Evolutionary conservation across 306 rosid species (phyloP), one percentile per base, ranked within the genome.

Genomic region (Luffa acutangula): DNA sequence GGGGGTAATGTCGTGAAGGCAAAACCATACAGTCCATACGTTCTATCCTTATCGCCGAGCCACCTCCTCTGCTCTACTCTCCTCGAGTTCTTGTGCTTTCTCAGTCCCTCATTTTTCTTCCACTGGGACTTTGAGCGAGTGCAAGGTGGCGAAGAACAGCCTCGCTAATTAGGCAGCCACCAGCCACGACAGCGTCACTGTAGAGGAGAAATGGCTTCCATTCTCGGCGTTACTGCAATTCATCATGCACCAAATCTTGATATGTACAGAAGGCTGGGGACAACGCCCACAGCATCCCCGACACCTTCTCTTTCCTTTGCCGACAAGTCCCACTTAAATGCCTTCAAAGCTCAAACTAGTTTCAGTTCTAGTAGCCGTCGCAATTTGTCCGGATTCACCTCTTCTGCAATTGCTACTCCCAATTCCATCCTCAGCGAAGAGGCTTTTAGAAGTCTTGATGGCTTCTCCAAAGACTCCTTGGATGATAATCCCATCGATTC

Each of bases 371-470:
- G 37, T 42, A 42, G 18, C 42, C 84, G 73, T 11, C 80, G 75
- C 76, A 56, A 69, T 62, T 83, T 73, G 57, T 53, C 57, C 20
- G 80, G 80, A 37, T 83, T 89, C 60, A 82, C 81, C 43, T 80
- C 91, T 54, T 93, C 93, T 8, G 97, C 97, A 2, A 88, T 95
- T 72, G 97, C 97, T 8, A 87, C 98, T 3, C 96, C 98, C 15
- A 95, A 95, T 81, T 94, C 98, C 15, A 88, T 92, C 78, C 95
- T 95, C 1, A 95, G 98, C 42, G 97, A 95, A 75, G 97, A 92
- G 83, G 98, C 98, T 15, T 95, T 95, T 76, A 87, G 87, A 82
- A 90, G 95, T 0, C 60, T 91, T 3, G 93, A 87, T 42, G 90
- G 60, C 15, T 93, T 91, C 66, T 21, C 86, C 0, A 76, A 83